These are phyloP conservation scores for Erythrophleum ivorense DNA, from an alignment of 331 rosid species.

Conservation along the genomic window DNA sequence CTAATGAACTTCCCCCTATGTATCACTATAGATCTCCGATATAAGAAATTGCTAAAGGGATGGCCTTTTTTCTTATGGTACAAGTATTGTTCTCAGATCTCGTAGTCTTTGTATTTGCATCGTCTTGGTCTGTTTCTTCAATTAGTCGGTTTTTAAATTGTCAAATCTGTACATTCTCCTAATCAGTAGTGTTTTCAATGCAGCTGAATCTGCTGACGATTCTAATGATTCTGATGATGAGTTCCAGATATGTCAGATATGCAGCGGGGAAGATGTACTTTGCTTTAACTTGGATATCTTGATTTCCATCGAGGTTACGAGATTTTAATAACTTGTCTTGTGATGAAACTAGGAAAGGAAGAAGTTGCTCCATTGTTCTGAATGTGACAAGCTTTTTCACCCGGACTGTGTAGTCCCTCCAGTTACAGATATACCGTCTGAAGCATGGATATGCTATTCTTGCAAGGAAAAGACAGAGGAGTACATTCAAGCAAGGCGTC, in stretches of 20 bases:
- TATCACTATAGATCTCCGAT: no score
- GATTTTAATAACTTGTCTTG: conserved; percentile 33
- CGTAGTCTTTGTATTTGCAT: no score
- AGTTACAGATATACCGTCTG: conserved; percentile 65
- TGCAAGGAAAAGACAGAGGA: conserved; percentile 90
- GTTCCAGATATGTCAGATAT: conserved; percentile 87
- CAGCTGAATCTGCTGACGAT: conserved; percentile 85
- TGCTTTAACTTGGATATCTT: conserved; percentile 16
- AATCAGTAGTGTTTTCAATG: no score
- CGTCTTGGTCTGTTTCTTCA: no score
- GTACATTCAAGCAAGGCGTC: conserved; percentile 70
- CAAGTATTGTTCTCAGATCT: no score
- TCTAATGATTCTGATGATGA: conserved; percentile 89
- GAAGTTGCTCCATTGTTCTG: conserved; percentile 81
- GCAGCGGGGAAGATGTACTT: conserved; percentile 82
- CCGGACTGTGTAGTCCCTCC: conserved; percentile 83
- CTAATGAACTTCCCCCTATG: no score
- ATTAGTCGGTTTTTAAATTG: no score
- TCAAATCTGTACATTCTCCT: no score
- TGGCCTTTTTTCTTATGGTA: no score
- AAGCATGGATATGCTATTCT: conserved; percentile 85
- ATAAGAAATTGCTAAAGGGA: no score
- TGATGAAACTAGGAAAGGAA: conserved; percentile 92
- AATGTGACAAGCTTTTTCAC: conserved; percentile 82
- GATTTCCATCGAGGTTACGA: conserved; percentile 20